These are phyloP conservation scores for Diplodia sapinea DNA, from an alignment of 2,329 filamentous ascomycete species.

Conservation along the genomic window DNA sequence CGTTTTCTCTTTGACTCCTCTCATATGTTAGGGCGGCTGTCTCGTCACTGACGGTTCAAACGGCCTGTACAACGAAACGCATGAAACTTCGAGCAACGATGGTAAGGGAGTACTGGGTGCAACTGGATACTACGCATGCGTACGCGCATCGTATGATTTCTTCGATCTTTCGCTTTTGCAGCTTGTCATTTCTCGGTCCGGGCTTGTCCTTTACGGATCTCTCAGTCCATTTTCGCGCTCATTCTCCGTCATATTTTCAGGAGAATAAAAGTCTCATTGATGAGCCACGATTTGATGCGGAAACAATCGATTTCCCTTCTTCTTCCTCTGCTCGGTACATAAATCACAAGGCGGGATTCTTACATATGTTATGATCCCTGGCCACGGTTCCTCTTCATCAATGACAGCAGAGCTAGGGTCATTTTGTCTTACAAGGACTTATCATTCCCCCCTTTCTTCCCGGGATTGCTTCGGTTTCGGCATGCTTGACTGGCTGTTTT, in stretches of 20 bases:
- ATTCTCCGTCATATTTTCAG: not conserved
- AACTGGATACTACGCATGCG: not conserved
- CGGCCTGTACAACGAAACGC: conserved; percentile 18
- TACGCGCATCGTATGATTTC: conserved; percentile 5
- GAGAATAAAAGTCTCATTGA: not conserved
- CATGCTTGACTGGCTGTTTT: not conserved
- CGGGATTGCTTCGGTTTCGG: not conserved
- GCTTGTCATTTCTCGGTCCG: not conserved
- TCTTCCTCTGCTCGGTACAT: not conserved
- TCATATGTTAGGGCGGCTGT: conserved; percentile 16
- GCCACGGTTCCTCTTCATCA: not conserved
- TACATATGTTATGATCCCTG: not conserved
- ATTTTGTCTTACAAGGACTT: not conserved
- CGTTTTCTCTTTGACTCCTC: not conserved
- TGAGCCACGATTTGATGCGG: not conserved
- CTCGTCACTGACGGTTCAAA: conserved; percentile 10
- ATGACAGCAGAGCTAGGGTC: not conserved
- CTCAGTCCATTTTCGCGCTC: not conserved
- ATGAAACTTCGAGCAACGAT: not conserved
- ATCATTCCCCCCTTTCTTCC: not conserved
- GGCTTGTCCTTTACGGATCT: not conserved
- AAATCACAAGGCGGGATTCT: not conserved
- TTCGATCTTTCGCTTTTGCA: not conserved
- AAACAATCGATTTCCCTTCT: not conserved
- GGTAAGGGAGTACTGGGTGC: not conserved